Percentiles rank a stretch among this genome's conserved stretches.
These are phyloP conservation scores for Lasiodiplodia citricola DNA, from an alignment of 2,329 filamentous ascomycete species.

Conservation along the genomic window DNA sequence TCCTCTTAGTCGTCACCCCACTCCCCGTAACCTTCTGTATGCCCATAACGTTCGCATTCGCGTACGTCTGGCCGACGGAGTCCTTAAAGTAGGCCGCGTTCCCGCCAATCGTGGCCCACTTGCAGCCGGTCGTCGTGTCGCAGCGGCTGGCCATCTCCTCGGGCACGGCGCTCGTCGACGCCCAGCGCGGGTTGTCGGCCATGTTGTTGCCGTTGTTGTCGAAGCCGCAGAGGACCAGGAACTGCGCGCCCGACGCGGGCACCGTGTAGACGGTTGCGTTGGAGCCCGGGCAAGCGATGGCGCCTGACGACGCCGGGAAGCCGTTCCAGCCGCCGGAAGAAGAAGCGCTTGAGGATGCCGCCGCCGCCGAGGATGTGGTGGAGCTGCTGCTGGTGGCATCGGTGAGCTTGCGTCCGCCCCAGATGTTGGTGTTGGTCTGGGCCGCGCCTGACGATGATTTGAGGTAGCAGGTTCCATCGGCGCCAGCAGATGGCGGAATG, in stretches of 20 bases:
- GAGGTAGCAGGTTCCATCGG: slow-evolving; percentile 19
- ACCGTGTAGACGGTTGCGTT: slow-evolving; percentile 17
- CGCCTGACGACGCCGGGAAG: background rate
- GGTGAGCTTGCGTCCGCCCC: slow-evolving; percentile 18
- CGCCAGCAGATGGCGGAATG: background rate
- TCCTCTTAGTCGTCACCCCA: background rate
- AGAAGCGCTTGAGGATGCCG: background rate
- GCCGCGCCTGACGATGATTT: slow-evolving; percentile 9
- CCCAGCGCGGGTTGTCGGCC: slow-evolving; percentile 12
- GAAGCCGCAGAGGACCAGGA: background rate
- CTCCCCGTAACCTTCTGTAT: background rate
- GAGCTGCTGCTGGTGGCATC: background rate
- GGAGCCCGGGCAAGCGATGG: background rate
- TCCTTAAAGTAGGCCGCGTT: slow-evolving; percentile 16
- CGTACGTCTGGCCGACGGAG: background rate
- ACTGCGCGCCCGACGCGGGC: background rate
- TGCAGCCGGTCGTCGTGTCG: background rate
- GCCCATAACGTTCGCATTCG: background rate
- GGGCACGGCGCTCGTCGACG: background rate
- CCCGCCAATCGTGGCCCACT: background rate
- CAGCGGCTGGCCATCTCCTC: slow-evolving; percentile 6
- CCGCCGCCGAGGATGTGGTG: background rate
- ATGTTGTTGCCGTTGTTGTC: slow-evolving; percentile 11
- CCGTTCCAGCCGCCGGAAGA: background rate
- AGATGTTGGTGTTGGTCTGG: slow-evolving; percentile 5